phyloP scores from a whole-genome alignment of 2,329 filamentous ascomycete genomes.

The Raffaelea ambrosiae region DNA sequence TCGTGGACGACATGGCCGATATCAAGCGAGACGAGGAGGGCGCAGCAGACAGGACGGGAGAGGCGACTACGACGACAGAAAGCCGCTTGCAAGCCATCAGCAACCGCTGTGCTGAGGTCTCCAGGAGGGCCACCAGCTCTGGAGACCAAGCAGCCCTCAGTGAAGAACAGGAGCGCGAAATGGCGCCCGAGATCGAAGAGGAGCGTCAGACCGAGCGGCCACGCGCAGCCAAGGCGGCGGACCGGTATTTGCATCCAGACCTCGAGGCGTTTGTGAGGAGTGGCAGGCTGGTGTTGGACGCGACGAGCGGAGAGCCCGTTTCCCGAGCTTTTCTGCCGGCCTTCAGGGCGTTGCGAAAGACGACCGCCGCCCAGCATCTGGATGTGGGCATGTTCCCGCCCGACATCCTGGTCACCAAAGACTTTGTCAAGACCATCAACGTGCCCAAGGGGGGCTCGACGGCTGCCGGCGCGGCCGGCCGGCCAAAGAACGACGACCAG shows the following conservation, averaged over 20 bases:
- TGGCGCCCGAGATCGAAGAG: slow-evolving; percentile 54
- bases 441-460: too few species aligned
- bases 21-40: too few species aligned
- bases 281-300: slow-evolving; percentile 17
- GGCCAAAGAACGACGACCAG: not conserved
- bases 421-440: slow-evolving; percentile 40
- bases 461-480: too few species aligned
- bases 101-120: slow-evolving; percentile 27
- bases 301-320: too few species aligned
- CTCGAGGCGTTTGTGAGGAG: slow-evolving; percentile 29
- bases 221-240: slow-evolving; percentile 23
- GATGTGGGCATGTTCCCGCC: slow-evolving; percentile 23
- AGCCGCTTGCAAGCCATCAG: slow-evolving; percentile 15
- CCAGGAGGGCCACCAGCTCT: slow-evolving; percentile 18
- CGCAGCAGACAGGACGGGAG: not conserved
- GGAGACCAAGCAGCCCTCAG: slow-evolving; percentile 33
- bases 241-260: slow-evolving; percentile 33
- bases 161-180: slow-evolving; percentile 63
- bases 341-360: slow-evolving; percentile 32
- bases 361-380: slow-evolving; percentile 28
- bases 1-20: not conserved
- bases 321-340: slow-evolving; percentile 30
- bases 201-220: slow-evolving; percentile 48
- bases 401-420: slow-evolving; percentile 36
- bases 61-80: not conserved